phyloP scores from a whole-genome alignment of 768 basidiomycete genomes.

The Tubosaeta sp. region DNA sequence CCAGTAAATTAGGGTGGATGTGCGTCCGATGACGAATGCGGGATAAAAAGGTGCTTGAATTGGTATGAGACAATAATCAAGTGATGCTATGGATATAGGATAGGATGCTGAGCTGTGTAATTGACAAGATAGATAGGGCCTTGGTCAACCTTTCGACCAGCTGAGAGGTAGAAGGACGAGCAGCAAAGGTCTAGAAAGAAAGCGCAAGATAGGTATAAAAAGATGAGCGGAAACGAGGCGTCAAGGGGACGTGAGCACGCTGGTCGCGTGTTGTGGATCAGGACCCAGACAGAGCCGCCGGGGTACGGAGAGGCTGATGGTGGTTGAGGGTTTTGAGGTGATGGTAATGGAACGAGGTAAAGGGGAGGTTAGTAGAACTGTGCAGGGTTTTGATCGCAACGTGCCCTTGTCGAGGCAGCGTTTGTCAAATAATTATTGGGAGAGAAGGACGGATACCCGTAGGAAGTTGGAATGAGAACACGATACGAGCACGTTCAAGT shows the following conservation, averaged over 20 bases:
- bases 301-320: conserved; percentile 29
- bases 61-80: conserved; percentile 48
- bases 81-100: conserved; percentile 40
- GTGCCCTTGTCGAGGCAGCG: conserved; percentile 61
- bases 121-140: conserved; percentile 36
- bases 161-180: conserved; percentile 33
- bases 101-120: conserved; percentile 38
- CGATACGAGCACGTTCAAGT: conserved; percentile 18
- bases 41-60: conserved; percentile 43
- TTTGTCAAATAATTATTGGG: conserved; percentile 42
- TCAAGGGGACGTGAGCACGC: conserved; percentile 55
- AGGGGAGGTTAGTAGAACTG: conserved; percentile 48
- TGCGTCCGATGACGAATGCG: conserved; percentile 42
- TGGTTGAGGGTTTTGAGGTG: conserved; percentile 36
- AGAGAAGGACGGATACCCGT: conserved; percentile 20
- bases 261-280: conserved; percentile 38
- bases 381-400: conserved; percentile 74
- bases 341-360: conserved; percentile 50
- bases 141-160: conserved; percentile 36
- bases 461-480: conserved; percentile 19
- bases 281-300: conserved; percentile 25
- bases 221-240: conserved; percentile 40
- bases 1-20: conserved; percentile 46
- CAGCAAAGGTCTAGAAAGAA: conserved; percentile 36
- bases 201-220: conserved; percentile 55